These are phyloP conservation scores for Pulveroboletus sp. DNA, from an alignment of 768 basidiomycete species.

Conservation along the genomic window DNA sequence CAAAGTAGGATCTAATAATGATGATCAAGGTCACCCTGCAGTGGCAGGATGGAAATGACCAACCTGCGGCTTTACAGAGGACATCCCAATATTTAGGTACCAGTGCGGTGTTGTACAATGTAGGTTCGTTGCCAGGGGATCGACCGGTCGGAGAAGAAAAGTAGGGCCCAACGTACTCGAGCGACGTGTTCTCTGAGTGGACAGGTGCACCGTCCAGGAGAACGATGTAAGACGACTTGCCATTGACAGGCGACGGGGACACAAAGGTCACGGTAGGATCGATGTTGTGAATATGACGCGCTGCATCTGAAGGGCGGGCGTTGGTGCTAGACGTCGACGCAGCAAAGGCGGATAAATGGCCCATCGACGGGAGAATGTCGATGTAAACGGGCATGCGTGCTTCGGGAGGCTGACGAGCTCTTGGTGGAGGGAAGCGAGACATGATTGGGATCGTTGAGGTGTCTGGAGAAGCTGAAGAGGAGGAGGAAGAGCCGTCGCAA, in stretches of 20 bases:
- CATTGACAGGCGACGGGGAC: slow-evolving; percentile 43
- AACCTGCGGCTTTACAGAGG: slow-evolving; percentile 53
- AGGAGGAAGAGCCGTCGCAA: slow-evolving; percentile 18
- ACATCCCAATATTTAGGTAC: slow-evolving; percentile 63
- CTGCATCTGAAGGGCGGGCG: slow-evolving; percentile 21
- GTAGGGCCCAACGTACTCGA: slow-evolving; percentile 31
- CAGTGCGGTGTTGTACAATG: slow-evolving; percentile 56
- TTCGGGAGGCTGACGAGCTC: slow-evolving; percentile 18
- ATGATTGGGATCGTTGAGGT: slow-evolving; percentile 16
- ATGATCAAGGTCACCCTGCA: background rate
- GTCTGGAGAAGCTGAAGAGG: slow-evolving; percentile 17
- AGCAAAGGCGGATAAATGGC: background rate
- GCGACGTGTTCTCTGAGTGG: slow-evolving; percentile 46
- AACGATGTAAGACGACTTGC: slow-evolving; percentile 54
- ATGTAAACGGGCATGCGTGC: slow-evolving; percentile 31
- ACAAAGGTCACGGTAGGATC: slow-evolving; percentile 66
- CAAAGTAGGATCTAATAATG: slow-evolving; percentile 53
- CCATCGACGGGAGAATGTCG: slow-evolving; percentile 26
- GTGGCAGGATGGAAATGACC: slow-evolving; percentile 11
- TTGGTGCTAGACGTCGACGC: slow-evolving; percentile 1
- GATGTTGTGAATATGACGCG: slow-evolving; percentile 54
- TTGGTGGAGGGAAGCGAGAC: slow-evolving; percentile 20
- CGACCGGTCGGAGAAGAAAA: slow-evolving; percentile 28
- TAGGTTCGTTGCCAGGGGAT: slow-evolving; percentile 24
- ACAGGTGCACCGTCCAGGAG: slow-evolving; percentile 44